Conservation (phyloP, 352 stramenopile genomes). For the Elongisporangium undulatum region DNA sequence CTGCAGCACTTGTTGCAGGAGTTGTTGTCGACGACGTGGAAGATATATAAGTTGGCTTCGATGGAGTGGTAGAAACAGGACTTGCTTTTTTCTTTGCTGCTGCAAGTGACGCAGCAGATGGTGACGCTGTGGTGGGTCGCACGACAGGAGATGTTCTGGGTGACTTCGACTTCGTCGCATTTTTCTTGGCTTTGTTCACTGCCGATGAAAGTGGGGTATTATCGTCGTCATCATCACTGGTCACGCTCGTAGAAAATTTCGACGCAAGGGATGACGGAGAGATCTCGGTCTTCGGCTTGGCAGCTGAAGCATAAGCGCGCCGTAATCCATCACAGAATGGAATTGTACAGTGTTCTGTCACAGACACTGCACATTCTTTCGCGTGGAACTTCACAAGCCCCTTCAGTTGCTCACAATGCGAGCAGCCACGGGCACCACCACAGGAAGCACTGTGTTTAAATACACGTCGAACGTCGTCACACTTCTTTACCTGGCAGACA, state of each 20-base stretch:
- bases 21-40: conserved; percentile 10
- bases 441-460: conserved; percentile 86
- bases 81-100: conserved; percentile 24
- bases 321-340: conserved; percentile 79
- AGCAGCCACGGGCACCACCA: conserved; percentile 56
- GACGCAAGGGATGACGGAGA: conserved; percentile 9
- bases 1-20: conserved; percentile 5
- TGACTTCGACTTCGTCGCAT: conserved; percentile 47
- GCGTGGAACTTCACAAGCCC: conserved; percentile 83
- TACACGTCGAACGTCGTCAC: conserved; percentile 77
- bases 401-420: conserved; percentile 79
- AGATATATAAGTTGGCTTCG: conserved; percentile 13
- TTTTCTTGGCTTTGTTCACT: conserved; percentile 63
- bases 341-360: conserved; percentile 73
- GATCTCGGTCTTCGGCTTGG: conserved; percentile 26
- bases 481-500: conserved; percentile 82
- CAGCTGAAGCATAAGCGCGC: conserved; percentile 40
- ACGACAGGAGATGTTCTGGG: conserved; percentile 33
- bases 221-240: conserved; percentile 65
- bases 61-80: conserved; percentile 8
- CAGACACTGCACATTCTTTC: conserved; percentile 60
- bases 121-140: conserved; percentile 3
- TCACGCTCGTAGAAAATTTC: conserved; percentile 9
- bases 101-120: conserved; percentile 1
- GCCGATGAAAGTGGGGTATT: conserved; percentile 68